phyloP scores from a whole-genome alignment of 2,329 filamentous ascomycete genomes.

The Cladophialophora exuberans region DNA sequence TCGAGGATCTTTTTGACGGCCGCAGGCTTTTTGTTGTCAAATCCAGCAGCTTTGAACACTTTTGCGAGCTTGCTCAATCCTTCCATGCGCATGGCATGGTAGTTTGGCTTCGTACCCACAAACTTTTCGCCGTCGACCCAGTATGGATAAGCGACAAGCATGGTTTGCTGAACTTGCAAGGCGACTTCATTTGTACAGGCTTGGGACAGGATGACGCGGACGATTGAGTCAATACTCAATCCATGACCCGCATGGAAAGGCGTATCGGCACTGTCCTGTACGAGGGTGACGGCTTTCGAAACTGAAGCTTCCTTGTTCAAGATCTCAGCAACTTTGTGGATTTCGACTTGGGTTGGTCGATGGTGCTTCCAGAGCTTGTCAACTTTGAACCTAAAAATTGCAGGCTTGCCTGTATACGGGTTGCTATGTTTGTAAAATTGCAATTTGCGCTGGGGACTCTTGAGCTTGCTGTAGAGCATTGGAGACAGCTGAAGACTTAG shows the following conservation, averaged over 20 bases:
- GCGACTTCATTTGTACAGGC: conserved; percentile 30
- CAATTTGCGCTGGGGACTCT: too few species aligned
- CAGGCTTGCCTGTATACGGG: too few species aligned
- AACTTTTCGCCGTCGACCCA: conserved; percentile 23
- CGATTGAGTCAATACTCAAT: conserved; percentile 28
- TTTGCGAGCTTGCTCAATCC: conserved; percentile 19
- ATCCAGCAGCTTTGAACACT: conserved; percentile 22
- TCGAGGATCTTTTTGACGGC: conserved; percentile 25
- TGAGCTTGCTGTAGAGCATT: too few species aligned
- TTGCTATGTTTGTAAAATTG: too few species aligned
- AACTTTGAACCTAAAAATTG: too few species aligned
- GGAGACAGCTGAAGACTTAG: too few species aligned
- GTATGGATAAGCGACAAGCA: conserved; percentile 30
- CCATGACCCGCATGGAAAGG: conserved; percentile 28
- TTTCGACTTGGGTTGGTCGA: not conserved
- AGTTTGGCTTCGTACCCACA: conserved; percentile 32
- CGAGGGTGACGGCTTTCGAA: not conserved
- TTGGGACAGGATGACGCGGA: conserved; percentile 32
- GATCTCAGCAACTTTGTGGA: conserved; percentile 4
- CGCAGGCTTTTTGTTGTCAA: conserved; percentile 16
- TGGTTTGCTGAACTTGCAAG: conserved; percentile 24
- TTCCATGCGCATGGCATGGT: conserved; percentile 27
- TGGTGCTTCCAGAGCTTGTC: too few species aligned
- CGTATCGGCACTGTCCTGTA: conserved; percentile 1
- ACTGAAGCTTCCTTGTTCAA: conserved; percentile 13